phyloP scores from a whole-genome alignment of 2,329 filamentous ascomycete species.

The Scorias spongiosa region DNA sequence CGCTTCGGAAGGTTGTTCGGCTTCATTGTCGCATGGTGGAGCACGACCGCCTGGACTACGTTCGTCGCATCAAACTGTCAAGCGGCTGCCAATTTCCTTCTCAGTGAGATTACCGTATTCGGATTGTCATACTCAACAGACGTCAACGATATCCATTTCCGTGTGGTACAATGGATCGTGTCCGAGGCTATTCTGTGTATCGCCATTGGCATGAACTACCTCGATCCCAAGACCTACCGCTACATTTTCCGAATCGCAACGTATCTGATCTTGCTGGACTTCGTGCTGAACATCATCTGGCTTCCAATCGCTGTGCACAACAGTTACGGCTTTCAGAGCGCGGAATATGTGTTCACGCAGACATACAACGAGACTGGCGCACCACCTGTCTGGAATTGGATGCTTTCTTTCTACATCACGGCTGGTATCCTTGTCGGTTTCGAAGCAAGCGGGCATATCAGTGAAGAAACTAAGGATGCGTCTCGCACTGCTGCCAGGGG shows the following conservation, averaged over 20 bases:
- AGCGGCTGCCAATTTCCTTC: slow-evolving; percentile 24
- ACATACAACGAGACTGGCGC: slow-evolving; percentile 38
- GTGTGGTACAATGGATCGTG: slow-evolving; percentile 46
- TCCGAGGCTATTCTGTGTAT: slow-evolving; percentile 29
- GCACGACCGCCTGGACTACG: slow-evolving; percentile 46
- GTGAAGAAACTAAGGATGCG: slow-evolving; percentile 46
- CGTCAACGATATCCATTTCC: slow-evolving; percentile 38
- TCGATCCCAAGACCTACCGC: slow-evolving; percentile 27
- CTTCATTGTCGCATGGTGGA: slow-evolving; percentile 51
- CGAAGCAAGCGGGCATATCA: slow-evolving; percentile 45
- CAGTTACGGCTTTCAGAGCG: slow-evolving; percentile 42
- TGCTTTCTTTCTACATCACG: slow-evolving; percentile 45
- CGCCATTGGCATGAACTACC: slow-evolving; percentile 25
- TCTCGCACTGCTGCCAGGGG: slow-evolving; percentile 39
- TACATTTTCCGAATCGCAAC: slow-evolving; percentile 38
- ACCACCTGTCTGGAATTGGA: slow-evolving; percentile 47
- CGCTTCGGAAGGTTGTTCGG: slow-evolving; percentile 41
- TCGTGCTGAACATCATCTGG: slow-evolving; percentile 46
- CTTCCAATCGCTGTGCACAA: slow-evolving; percentile 41
- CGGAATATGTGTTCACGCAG: slow-evolving; percentile 44
- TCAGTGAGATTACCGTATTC: slow-evolving; percentile 41
- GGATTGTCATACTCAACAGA: slow-evolving; percentile 40
- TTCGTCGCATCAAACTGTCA: slow-evolving; percentile 22
- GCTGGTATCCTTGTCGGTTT: slow-evolving; percentile 47
- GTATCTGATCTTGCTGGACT: slow-evolving; percentile 40